A percentile compares a stretch with the other conserved stretches of the same genome.
Evolutionary conservation across 2,329 filamentous ascomycete genomes (phyloP).

Genomic region (Fusarium sp.): DNA sequence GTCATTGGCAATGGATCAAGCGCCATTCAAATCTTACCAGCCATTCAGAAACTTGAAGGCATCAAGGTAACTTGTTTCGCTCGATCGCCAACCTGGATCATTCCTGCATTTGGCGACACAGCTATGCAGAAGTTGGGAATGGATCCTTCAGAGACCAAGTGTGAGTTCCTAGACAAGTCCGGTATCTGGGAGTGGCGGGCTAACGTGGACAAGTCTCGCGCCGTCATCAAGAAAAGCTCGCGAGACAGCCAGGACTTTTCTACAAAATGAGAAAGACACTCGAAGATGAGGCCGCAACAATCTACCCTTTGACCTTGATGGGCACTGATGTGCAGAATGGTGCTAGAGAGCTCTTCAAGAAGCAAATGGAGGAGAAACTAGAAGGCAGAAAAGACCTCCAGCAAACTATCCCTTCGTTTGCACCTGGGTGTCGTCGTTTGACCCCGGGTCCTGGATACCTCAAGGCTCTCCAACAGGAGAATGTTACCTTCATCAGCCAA

Average conservation of each 20-base stretch:
- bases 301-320: not conserved
- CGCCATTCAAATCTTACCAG: not conserved
- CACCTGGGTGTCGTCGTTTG: not conserved
- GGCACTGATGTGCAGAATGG: rapidly evolving
- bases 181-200: rapidly evolving
- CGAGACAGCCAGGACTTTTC: rapidly evolving
- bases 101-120: not conserved
- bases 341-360: rapidly evolving
- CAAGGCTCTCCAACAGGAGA: not conserved
- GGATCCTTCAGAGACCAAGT: not conserved
- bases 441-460: not conserved
- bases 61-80: not conserved
- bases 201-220: not conserved
- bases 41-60: not conserved
- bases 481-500: not conserved
- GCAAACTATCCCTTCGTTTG: rapidly evolving
- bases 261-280: not conserved
- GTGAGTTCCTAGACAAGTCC: not conserved
- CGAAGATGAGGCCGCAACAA: not conserved
- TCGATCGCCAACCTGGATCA: not conserved
- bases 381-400: not conserved
- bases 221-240: not conserved
- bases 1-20: not conserved
- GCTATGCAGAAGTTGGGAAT: not conserved
- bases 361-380: not conserved